Evolutionary conservation across 208 protist species (phyloP).

Genomic region (Leishmania braziliensis): DNA sequence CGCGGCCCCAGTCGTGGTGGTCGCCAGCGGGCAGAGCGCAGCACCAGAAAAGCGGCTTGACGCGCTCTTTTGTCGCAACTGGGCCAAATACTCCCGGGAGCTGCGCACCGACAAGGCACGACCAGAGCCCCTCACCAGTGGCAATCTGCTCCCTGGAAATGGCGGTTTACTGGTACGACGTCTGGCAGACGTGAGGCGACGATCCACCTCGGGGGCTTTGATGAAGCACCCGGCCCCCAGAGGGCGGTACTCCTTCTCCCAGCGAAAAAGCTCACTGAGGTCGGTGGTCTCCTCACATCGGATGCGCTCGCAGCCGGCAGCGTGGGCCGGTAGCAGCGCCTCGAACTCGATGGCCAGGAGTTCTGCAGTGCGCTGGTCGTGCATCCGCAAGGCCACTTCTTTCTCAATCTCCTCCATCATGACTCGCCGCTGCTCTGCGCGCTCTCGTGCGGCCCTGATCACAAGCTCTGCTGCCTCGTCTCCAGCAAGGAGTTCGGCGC

Average conservation of each 20-base stretch:
- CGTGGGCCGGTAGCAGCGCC: constrained; percentile 49
- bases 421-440: constrained; percentile 15
- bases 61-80: constrained; percentile 14
- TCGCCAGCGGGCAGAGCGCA: constrained; percentile 8
- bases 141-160: not conserved
- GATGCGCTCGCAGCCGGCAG: constrained; percentile 31
- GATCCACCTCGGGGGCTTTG: constrained; percentile 31
- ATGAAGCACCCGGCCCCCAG: constrained; percentile 51
- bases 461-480: constrained; percentile 36
- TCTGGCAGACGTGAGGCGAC: constrained; percentile 21
- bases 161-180: not conserved
- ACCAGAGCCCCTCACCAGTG: not conserved
- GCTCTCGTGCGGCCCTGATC: constrained; percentile 34
- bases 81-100: constrained; percentile 16
- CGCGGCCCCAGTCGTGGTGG: not conserved
- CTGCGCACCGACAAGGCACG: not conserved
- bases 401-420: constrained; percentile 56
- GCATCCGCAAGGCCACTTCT: constrained; percentile 26
- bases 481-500: constrained; percentile 29
- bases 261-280: constrained; percentile 35
- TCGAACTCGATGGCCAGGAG: constrained; percentile 32
- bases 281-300: constrained; percentile 41
- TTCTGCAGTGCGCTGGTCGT: constrained; percentile 41
- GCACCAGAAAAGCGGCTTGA: not conserved
- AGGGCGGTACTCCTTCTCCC: constrained; percentile 57